A percentile compares a stretch with the other conserved stretches of the same genome.
phyloP scores from a whole-genome alignment of 495 filamentous ascomycete genomes.

The Penicillium alfredii region DNA sequence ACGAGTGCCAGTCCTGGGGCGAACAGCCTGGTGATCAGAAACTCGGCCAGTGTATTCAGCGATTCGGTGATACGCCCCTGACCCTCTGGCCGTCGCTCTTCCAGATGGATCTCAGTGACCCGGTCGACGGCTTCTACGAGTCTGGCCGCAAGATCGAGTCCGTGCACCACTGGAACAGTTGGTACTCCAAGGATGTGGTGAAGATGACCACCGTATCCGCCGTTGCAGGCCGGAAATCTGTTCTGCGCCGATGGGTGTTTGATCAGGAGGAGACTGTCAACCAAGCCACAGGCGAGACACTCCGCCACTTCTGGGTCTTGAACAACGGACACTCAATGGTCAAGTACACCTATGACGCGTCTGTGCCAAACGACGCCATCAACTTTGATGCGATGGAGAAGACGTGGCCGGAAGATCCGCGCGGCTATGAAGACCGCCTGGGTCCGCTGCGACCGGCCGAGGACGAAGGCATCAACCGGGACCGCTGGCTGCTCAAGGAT shows the following conservation, averaged over 20 bases:
- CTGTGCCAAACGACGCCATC: constrained; percentile 39
- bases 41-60: constrained; percentile 56
- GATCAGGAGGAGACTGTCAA: constrained; percentile 44
- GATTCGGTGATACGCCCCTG: constrained; percentile 48
- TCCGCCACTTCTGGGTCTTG: constrained; percentile 48
- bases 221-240: constrained; percentile 53
- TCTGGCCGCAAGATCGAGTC: constrained; percentile 50
- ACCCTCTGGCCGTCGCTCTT: constrained; percentile 53
- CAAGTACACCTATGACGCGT: constrained; percentile 45
- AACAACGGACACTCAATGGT: constrained; percentile 59
- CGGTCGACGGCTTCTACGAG: constrained; percentile 59
- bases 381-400: constrained; percentile 54
- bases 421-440: constrained; percentile 46
- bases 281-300: constrained; percentile 31
- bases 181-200: constrained; percentile 48
- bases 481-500: constrained; percentile 41
- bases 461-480: constrained; percentile 38
- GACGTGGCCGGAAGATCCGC: constrained; percentile 52
- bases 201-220: constrained; percentile 52
- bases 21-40: constrained; percentile 54
- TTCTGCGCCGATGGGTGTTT: constrained; percentile 58
- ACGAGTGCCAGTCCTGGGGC: constrained; percentile 48
- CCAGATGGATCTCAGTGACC: constrained; percentile 58
- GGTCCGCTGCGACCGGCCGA: constrained; percentile 46
- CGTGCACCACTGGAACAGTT: constrained; percentile 62